These are phyloP conservation scores for Metschnikowia hibisci DNA, from an alignment of 805 yeast species.

Conservation along the genomic window DNA sequence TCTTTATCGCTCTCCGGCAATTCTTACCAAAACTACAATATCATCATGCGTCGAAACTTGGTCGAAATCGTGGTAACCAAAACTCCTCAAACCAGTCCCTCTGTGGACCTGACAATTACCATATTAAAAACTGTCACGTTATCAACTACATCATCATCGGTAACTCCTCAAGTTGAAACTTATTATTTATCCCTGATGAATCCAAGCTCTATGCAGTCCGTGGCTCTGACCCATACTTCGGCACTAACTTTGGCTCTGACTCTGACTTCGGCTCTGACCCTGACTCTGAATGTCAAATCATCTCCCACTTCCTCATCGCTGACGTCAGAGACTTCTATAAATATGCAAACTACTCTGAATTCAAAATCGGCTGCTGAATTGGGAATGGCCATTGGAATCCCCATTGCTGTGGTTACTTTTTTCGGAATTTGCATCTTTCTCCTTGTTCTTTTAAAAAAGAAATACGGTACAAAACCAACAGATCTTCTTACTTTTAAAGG, in stretches of 20 bases:
- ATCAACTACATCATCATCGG: neutral
- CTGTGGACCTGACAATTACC: constrained; percentile 1
- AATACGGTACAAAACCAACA: constrained; percentile 9
- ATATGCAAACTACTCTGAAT: too few species aligned
- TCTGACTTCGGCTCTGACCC: too few species aligned
- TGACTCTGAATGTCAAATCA: too few species aligned
- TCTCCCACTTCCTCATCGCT: too few species aligned
- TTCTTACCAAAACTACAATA: too few species aligned
- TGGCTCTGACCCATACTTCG: too few species aligned
- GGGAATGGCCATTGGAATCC: constrained; percentile 33
- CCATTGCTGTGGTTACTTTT: constrained; percentile 25
- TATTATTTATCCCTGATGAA: too few species aligned
- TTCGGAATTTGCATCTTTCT: constrained; percentile 18
- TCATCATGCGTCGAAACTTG: constrained; percentile 1
- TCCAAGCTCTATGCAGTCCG: too few species aligned
- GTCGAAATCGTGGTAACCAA: constrained; percentile 3
- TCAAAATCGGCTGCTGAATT: constrained; percentile 14
- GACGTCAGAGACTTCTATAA: too few species aligned
- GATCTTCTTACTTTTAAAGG: constrained; percentile 9
- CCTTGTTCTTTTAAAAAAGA: constrained; percentile 10
- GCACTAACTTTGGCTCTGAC: too few species aligned
- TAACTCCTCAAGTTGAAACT: too few species aligned
- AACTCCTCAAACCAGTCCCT: neutral
- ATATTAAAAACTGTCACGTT: neutral
- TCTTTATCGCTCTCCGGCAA: neutral